Conservation (phyloP, 371 early-diverging fungal genomes). For the Rhizopus microsporus region DNA sequence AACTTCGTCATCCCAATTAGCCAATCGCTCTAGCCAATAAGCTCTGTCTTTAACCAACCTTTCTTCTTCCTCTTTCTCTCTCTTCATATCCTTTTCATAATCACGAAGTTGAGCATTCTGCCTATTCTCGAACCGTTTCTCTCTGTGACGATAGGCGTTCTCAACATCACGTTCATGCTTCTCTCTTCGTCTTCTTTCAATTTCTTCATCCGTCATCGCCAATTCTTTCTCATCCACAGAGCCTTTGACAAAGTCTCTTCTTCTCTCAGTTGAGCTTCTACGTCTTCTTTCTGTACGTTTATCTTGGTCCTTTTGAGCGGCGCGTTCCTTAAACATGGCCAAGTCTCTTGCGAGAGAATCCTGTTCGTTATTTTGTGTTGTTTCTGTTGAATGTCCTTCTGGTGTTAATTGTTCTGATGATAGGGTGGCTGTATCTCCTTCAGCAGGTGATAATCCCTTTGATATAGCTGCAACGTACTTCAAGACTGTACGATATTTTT, state of each 20-base stretch:
- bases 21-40: slow-evolving; percentile 52
- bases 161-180: slow-evolving; percentile 68
- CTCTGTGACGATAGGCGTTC: slow-evolving; percentile 67
- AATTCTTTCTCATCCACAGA: slow-evolving; percentile 18
- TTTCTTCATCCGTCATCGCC: slow-evolving; percentile 62
- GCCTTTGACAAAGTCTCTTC: slow-evolving; percentile 31
- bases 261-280: slow-evolving; percentile 27
- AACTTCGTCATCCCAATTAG: slow-evolving; percentile 76
- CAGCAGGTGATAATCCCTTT: slow-evolving; percentile 33
- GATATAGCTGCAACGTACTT: slow-evolving; percentile 36
- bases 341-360: slow-evolving; percentile 65
- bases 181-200: slow-evolving; percentile 63
- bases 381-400: background rate
- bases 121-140: slow-evolving; percentile 65
- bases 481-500: slow-evolving; percentile 15
- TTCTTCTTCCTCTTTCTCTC: slow-evolving; percentile 54
- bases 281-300: slow-evolving; percentile 31
- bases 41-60: slow-evolving; percentile 51
- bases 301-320: slow-evolving; percentile 60
- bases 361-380: slow-evolving; percentile 28
- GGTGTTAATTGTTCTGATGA: background rate
- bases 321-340: slow-evolving; percentile 65
- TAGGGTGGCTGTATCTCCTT: slow-evolving; percentile 5
- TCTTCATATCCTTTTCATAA: slow-evolving; percentile 52
- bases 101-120: slow-evolving; percentile 56